These are phyloP conservation scores for Penicillium cosmopolitanum DNA, from an alignment of 495 filamentous ascomycete genomes.

Conservation along the genomic window DNA sequence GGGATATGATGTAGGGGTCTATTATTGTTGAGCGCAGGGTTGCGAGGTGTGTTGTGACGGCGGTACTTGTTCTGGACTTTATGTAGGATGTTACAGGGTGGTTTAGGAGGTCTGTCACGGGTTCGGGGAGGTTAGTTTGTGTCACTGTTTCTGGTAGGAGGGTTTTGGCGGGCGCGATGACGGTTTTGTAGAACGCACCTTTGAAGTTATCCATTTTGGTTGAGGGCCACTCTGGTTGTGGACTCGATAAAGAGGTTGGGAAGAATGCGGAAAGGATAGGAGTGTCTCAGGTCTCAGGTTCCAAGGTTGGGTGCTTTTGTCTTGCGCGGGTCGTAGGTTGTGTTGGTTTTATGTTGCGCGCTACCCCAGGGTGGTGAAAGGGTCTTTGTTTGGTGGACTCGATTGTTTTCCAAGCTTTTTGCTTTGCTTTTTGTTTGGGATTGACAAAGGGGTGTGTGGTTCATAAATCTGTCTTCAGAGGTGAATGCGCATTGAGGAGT, in stretches of 20 bases:
- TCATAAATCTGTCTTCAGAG: background rate
- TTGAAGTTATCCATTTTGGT: too few species aligned
- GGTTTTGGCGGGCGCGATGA: conserved; percentile 14
- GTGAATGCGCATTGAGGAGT: background rate
- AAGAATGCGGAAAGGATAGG: too few species aligned
- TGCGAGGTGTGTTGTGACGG: conserved; percentile 34
- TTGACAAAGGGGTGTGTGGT: background rate
- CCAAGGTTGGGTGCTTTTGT: conserved; percentile 24
- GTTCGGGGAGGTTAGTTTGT: background rate
- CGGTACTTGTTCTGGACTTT: background rate
- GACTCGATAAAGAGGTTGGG: too few species aligned
- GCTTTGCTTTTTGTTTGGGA: conserved; percentile 10
- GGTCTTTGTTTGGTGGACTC: background rate
- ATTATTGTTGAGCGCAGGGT: conserved; percentile 43
- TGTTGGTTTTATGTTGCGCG: background rate
- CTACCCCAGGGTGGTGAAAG: background rate
- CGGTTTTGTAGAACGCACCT: too few species aligned
- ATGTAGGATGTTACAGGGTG: conserved; percentile 21
- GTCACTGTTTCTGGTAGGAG: background rate
- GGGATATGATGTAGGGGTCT: conserved; percentile 44
- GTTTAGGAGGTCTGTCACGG: conserved; percentile 8
- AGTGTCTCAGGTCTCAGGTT: too few species aligned
- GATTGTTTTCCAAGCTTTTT: background rate
- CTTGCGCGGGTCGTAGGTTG: background rate
- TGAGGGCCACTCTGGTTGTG: too few species aligned